Conservation (phyloP, 257 asterid species). For the Paulownia fortunei region DNA sequence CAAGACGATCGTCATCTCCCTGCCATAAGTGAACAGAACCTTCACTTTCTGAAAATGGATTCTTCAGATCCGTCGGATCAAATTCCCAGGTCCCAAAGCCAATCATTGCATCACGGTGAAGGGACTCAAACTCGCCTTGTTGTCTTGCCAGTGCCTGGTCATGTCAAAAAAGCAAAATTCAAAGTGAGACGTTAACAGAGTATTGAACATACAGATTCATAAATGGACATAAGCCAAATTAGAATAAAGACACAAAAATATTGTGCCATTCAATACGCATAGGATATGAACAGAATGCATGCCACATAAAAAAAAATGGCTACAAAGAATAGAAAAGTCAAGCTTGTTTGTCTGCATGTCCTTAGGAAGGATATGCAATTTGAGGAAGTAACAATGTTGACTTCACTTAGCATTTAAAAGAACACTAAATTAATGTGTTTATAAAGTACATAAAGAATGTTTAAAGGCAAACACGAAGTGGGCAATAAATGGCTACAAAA, state of each 20-base stretch:
- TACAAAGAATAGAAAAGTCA: too few relatives aligned
- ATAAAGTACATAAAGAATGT: neutral
- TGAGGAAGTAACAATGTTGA: too few relatives aligned
- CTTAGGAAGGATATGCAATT: too few relatives aligned
- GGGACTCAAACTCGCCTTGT: constrained; percentile 80
- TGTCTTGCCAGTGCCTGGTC: constrained; percentile 59
- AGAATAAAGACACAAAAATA: neutral
- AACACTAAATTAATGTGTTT: too few relatives aligned
- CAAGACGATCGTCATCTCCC: constrained; percentile 77
- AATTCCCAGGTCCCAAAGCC: constrained; percentile 90
- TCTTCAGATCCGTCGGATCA: constrained; percentile 70
- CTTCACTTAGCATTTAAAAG: too few relatives aligned
- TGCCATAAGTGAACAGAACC: constrained; percentile 84
- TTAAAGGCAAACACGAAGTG: neutral
- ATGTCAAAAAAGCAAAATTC: neutral
- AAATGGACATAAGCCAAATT: neutral
- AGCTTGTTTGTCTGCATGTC: too few relatives aligned
- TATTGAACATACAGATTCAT: neutral
- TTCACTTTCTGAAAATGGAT: constrained; percentile 59
- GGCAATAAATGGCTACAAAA: too few relatives aligned
- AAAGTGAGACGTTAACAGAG: neutral
- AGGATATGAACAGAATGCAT: neutral
- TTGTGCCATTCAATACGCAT: too few relatives aligned
- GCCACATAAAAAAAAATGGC: too few relatives aligned
- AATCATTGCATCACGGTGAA: constrained; percentile 70